Evolutionary conservation across 1,284 basidiomycete species (phyloP).

Genomic region (Cutaneotrichosporon arboriforme): DNA sequence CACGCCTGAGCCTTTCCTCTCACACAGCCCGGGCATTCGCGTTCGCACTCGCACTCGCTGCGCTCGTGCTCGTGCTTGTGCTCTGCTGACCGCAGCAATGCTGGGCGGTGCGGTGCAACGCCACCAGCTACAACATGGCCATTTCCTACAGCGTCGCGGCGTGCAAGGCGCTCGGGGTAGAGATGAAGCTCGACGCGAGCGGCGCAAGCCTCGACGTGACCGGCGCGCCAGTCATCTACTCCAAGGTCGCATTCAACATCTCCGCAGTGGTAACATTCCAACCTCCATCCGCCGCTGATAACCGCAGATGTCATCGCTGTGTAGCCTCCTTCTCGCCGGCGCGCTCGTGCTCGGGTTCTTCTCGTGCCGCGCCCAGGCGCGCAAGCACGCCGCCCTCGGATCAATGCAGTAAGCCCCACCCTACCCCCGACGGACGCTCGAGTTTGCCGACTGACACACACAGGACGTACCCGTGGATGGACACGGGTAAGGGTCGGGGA

Average conservation of each 20-base stretch:
- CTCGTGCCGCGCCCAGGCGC: slow-evolving; percentile 11
- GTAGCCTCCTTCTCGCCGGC: slow-evolving; percentile 4
- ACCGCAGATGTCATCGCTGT: slow-evolving; percentile 11
- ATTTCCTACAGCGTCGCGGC: not conserved
- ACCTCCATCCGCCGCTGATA: not conserved
- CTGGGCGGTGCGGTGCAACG: not conserved
- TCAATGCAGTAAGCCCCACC: no score
- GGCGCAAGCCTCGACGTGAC: not conserved
- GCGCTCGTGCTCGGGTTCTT: slow-evolving; percentile 6
- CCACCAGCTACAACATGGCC: not conserved
- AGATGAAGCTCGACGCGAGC: not conserved
- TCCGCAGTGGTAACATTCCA: slow-evolving; percentile 6
- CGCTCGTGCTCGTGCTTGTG: not conserved
- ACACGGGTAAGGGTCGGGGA: no score
- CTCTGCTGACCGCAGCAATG: not conserved
- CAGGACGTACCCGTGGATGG: no score
- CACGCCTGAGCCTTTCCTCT: no score
- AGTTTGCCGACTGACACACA: no score
- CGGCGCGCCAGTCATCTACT: slow-evolving; percentile 7
- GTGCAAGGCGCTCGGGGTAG: not conserved
- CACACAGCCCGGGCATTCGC: no score
- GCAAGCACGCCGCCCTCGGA: not conserved
- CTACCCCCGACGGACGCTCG: no score
- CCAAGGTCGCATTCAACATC: slow-evolving; percentile 6
- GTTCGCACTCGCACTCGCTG: not conserved